Evolutionary conservation across 2,329 filamentous ascomycete genomes (phyloP).

Genomic region (Amesomyces nigricolor): DNA sequence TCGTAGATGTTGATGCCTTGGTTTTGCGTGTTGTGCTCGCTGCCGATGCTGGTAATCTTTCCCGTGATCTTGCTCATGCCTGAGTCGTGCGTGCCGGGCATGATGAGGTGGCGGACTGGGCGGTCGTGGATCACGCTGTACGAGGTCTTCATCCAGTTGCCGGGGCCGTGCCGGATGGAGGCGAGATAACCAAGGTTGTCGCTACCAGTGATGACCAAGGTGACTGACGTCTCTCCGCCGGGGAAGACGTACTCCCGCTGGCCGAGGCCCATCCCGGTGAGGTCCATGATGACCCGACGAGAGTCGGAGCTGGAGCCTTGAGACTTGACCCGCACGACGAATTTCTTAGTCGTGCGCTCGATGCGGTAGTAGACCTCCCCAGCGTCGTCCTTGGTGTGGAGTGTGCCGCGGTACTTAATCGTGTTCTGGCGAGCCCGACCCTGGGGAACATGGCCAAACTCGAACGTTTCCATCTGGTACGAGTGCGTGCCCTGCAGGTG

Average conservation of each 20-base stretch:
- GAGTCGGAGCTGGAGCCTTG: slow-evolving; percentile 28
- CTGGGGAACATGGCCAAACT: slow-evolving; percentile 32
- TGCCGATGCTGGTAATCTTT: slow-evolving; percentile 33
- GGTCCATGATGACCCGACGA: slow-evolving; percentile 27
- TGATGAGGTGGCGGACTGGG: slow-evolving; percentile 39
- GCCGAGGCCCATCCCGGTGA: slow-evolving; percentile 31
- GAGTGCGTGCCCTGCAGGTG: slow-evolving; percentile 27
- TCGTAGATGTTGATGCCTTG: slow-evolving; percentile 41
- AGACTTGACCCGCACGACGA: slow-evolving; percentile 30
- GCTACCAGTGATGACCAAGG: slow-evolving; percentile 34
- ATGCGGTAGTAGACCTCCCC: slow-evolving; percentile 32
- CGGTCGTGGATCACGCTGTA: slow-evolving; percentile 34
- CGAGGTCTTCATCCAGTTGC: slow-evolving; percentile 32
- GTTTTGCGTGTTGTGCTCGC: slow-evolving; percentile 39
- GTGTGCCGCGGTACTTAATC: slow-evolving; percentile 26
- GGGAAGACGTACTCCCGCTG: slow-evolving; percentile 33
- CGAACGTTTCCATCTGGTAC: slow-evolving; percentile 31
- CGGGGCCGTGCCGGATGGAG: slow-evolving; percentile 27
- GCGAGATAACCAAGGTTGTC: slow-evolving; percentile 30
- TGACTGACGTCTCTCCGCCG: slow-evolving; percentile 29
- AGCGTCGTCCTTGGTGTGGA: slow-evolving; percentile 22
- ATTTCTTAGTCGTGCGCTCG: slow-evolving; percentile 29
- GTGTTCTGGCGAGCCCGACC: slow-evolving; percentile 31
- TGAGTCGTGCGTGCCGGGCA: slow-evolving; percentile 45
- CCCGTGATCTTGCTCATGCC: slow-evolving; percentile 41